Conservation (phyloP, 768 basidiomycete genomes). For the Macrocybe gigantea region DNA sequence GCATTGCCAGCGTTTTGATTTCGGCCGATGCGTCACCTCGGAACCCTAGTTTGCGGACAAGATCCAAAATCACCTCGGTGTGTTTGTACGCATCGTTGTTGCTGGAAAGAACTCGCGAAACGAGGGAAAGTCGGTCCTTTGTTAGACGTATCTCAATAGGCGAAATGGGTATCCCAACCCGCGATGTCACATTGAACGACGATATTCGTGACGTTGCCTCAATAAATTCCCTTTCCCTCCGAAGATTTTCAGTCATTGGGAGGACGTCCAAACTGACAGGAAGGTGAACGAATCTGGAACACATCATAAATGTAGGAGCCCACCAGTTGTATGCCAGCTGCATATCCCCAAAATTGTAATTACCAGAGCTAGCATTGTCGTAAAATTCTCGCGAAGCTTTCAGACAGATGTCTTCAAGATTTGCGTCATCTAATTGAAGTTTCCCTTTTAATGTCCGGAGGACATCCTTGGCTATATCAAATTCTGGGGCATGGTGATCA, state of each 20-base stretch:
- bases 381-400: constrained; percentile 85
- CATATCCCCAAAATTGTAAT: constrained; percentile 92
- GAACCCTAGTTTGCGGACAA: constrained; percentile 85
- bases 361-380: constrained; percentile 89
- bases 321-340: constrained; percentile 96
- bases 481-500: constrained; percentile 34
- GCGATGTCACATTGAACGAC: constrained; percentile 83
- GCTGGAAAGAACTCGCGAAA: constrained; percentile 79
- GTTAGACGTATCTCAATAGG: constrained; percentile 93
- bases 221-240: constrained; percentile 83
- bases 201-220: constrained; percentile 94
- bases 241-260: constrained; percentile 51
- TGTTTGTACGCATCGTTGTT: constrained; percentile 89
- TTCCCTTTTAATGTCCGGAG: constrained; percentile 42
- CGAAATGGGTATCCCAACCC: constrained; percentile 70
- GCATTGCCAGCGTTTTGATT: constrained; percentile 83
- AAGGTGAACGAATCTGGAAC: background rate
- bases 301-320: constrained; percentile 1
- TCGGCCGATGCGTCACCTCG: constrained; percentile 66
- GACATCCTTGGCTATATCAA: constrained; percentile 60
- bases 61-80: constrained; percentile 85
- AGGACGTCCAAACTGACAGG: constrained; percentile 69
- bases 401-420: constrained; percentile 76
- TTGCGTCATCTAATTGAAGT: constrained; percentile 39
- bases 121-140: constrained; percentile 81